phyloP scores from a whole-genome alignment of 1,139 yeast species.

The Pichia sp. region DNA sequence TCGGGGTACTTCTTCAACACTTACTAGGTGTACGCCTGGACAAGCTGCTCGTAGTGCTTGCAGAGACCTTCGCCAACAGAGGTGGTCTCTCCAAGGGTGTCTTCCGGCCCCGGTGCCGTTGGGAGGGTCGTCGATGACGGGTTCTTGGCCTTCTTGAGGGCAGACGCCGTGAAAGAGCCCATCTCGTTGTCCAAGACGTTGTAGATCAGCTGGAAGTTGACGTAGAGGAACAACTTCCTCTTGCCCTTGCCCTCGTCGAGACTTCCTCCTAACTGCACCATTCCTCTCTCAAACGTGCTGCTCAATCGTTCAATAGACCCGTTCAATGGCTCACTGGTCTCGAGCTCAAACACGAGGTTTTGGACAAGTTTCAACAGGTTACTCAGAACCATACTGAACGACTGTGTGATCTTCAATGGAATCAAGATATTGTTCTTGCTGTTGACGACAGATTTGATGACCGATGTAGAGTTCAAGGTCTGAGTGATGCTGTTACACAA shows the following conservation, averaged over 20 bases:
- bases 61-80: conserved; percentile 4
- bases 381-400: conserved; percentile 71
- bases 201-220: conserved; percentile 63
- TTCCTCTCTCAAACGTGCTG: conserved; percentile 73
- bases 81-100: neutral
- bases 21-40: conserved; percentile 3
- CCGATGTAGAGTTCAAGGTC: conserved; percentile 32
- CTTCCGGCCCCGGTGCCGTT: neutral
- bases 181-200: conserved; percentile 41
- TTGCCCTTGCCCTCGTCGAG: conserved; percentile 34
- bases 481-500: conserved; percentile 69
- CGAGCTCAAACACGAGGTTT: conserved; percentile 30
- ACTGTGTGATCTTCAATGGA: conserved; percentile 75
- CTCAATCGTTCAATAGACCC: conserved; percentile 67
- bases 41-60: conserved; percentile 11
- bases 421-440: conserved; percentile 34
- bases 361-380: conserved; percentile 64
- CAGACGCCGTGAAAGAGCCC: neutral
- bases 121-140: neutral
- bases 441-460: conserved; percentile 29
- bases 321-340: conserved; percentile 65
- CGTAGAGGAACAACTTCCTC: conserved; percentile 67
- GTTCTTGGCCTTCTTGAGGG: neutral
- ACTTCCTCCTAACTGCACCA: conserved; percentile 49
- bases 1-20: too few relatives aligned